These are phyloP conservation scores for Alternaria gansuensis DNA, from an alignment of 2,329 filamentous ascomycete species.

Conservation along the genomic window DNA sequence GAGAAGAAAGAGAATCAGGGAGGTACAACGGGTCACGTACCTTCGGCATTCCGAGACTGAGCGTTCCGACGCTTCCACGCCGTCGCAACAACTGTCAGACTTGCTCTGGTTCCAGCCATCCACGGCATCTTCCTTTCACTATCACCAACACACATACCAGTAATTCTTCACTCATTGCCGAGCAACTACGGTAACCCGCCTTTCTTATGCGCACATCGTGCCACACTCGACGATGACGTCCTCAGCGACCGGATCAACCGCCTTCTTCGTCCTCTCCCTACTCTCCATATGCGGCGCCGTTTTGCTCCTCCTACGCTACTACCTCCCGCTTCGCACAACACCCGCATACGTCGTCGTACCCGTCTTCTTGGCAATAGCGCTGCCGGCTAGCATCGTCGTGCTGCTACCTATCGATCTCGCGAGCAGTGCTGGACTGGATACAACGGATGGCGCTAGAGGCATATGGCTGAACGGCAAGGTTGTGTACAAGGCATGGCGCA, in stretches of 20 bases:
- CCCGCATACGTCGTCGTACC: slow-evolving; percentile 89
- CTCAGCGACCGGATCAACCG: slow-evolving; percentile 77
- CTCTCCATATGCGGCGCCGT: slow-evolving; percentile 78
- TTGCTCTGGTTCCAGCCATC: slow-evolving; percentile 6
- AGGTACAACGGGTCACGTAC: slow-evolving; percentile 20
- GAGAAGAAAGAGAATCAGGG: background rate
- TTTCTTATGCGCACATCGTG: slow-evolving; percentile 30
- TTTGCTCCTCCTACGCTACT: slow-evolving; percentile 85
- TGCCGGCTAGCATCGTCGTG: slow-evolving; percentile 89
- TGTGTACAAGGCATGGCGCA: slow-evolving; percentile 88
- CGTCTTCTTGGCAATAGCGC: slow-evolving; percentile 93
- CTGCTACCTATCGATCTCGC: slow-evolving; percentile 96
- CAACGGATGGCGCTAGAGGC: slow-evolving; percentile 73
- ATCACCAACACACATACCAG: slow-evolving; percentile 17
- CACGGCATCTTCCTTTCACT: slow-evolving; percentile 6
- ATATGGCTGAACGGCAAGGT: slow-evolving; percentile 86
- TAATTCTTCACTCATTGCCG: background rate
- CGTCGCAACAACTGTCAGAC: slow-evolving; percentile 16
- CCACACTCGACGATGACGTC: slow-evolving; percentile 53
- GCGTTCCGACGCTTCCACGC: slow-evolving; percentile 27
- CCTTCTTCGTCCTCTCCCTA: slow-evolving; percentile 79
- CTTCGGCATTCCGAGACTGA: slow-evolving; percentile 33
- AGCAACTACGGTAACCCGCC: slow-evolving; percentile 6
- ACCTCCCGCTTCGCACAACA: slow-evolving; percentile 87
- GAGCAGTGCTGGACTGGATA: slow-evolving; percentile 76